Percentiles rank a stretch among this genome's conserved stretches.
phyloP scores from a whole-genome alignment of 306 rosid genomes.

The Quercus bicolor region DNA sequence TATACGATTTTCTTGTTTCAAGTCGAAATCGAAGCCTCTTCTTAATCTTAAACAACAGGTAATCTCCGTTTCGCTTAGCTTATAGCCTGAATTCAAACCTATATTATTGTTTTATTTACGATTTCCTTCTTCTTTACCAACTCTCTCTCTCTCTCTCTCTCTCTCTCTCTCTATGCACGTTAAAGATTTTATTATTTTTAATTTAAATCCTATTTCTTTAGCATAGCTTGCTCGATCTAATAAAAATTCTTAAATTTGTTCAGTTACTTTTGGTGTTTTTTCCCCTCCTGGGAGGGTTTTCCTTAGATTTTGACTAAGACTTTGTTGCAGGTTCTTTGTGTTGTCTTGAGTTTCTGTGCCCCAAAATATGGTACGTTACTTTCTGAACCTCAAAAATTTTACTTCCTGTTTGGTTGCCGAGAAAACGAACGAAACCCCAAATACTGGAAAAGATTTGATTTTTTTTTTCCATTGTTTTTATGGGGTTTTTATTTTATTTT shows the following conservation, averaged over 20 bases:
- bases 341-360: background rate
- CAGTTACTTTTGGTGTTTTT: no score
- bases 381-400: background rate
- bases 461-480: background rate
- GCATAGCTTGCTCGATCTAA: background rate
- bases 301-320: background rate
- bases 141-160: background rate
- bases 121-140: background rate
- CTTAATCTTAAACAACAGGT: background rate
- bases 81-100: background rate
- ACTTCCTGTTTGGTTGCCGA: conserved; percentile 4
- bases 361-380: conserved; percentile 22
- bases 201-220: background rate
- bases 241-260: background rate
- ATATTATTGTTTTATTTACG: background rate
- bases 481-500: background rate
- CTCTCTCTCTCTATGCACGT: background rate
- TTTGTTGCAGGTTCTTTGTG: conserved; percentile 14
- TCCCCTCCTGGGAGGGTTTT: no score
- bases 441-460: background rate
- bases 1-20: no score
- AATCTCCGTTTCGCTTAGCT: background rate
- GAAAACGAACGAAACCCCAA: background rate
- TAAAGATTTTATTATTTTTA: no score
- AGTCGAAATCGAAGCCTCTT: background rate